These are phyloP conservation scores for Trichoderma reesei DNA, from an alignment of 495 filamentous ascomycete species.

Conservation along the genomic window DNA sequence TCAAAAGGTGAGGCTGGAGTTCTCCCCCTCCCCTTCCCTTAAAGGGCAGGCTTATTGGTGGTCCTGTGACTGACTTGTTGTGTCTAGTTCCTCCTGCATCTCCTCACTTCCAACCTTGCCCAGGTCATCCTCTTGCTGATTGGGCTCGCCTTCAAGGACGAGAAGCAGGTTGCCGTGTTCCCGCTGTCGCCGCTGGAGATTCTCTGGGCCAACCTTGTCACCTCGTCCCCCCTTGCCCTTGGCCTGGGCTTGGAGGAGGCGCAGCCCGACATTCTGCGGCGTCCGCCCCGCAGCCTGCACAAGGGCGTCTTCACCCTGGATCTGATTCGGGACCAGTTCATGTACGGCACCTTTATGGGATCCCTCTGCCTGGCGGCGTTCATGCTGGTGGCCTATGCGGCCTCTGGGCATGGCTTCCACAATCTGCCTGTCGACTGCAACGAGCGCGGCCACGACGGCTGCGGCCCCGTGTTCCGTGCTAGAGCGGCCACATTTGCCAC, in stretches of 20 bases:
- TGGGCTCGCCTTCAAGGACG: conserved; percentile 48
- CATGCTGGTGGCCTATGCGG: conserved; percentile 36
- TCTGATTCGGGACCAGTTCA: conserved; percentile 46
- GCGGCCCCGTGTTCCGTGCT: conserved; percentile 49
- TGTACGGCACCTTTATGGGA: conserved; percentile 49
- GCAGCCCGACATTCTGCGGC: conserved; percentile 44
- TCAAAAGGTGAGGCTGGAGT: conserved; percentile 40
- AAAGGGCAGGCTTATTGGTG: background rate
- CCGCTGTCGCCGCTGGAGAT: conserved; percentile 50
- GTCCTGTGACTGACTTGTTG: background rate
- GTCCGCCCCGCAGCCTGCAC: conserved; percentile 41
- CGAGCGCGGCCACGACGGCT: conserved; percentile 31
- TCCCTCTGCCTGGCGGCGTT: conserved; percentile 46
- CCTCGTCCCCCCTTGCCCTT: conserved; percentile 47
- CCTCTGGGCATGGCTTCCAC: conserved; percentile 22
- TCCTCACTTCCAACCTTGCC: conserved; percentile 48
- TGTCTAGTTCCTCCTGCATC: conserved; percentile 45
- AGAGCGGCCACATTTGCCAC: conserved; percentile 63
- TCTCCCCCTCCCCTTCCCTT: background rate
- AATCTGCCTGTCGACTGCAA: conserved; percentile 42
- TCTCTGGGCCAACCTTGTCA: conserved; percentile 53
- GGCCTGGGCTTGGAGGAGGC: conserved; percentile 50
- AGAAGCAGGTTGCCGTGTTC: conserved; percentile 39
- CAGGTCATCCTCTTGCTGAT: conserved; percentile 46
- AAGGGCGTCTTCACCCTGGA: conserved; percentile 47